These are phyloP conservation scores for Rhodomyrtus tomentosa DNA, from an alignment of 345 rosid species.

Conservation along the genomic window DNA sequence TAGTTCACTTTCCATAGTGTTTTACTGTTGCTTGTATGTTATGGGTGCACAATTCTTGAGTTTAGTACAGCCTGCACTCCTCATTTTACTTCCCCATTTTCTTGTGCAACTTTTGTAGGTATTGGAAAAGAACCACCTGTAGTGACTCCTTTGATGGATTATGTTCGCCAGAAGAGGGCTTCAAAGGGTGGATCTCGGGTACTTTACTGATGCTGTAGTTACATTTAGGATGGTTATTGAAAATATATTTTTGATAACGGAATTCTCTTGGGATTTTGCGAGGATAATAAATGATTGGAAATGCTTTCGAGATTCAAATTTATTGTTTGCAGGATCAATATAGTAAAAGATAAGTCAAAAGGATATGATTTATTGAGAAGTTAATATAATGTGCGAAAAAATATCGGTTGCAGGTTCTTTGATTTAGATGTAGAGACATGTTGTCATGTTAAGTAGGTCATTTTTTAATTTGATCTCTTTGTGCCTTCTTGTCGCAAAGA, in stretches of 20 bases:
- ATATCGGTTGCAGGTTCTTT: not conserved
- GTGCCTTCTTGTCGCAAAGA: not conserved
- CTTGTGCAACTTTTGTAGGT: conserved; percentile 15
- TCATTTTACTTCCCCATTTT: not conserved
- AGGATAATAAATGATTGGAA: not conserved
- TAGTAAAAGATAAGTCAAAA: not conserved
- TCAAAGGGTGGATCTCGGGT: conserved; percentile 40
- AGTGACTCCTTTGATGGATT: conserved; percentile 67
- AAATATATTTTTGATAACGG: not conserved
- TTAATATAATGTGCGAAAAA: not conserved
- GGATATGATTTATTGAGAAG: not conserved
- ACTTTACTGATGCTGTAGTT: not conserved
- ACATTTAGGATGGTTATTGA: not conserved
- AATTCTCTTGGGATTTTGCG: not conserved
- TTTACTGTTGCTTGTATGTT: not conserved
- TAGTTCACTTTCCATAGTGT: not conserved
- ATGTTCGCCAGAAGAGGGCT: conserved; percentile 54
- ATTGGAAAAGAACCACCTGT: conserved; percentile 26
- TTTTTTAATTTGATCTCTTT: not conserved
- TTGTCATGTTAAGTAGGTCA: not conserved
- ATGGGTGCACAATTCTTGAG: not conserved
- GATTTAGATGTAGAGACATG: not conserved
- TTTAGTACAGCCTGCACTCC: not conserved
- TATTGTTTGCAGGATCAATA: not conserved
- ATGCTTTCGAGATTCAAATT: not conserved